Evolutionary conservation across 345 rosid species (phyloP), one percentile per base, ranked within the genome.

Genomic region (Ceriops zippeliana): DNA sequence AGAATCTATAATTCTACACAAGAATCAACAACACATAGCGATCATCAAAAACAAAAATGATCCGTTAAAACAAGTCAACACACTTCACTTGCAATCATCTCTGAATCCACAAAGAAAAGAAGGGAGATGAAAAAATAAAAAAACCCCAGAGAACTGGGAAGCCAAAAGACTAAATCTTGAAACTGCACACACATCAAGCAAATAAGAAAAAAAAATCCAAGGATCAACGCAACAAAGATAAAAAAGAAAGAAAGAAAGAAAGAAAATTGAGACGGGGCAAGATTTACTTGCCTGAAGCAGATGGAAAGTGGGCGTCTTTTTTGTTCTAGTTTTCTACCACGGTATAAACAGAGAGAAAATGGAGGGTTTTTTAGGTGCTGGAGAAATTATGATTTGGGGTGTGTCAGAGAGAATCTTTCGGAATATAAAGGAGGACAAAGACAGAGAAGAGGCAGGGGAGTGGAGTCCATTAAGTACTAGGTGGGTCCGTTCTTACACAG

Each of bases 381-480:
- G 46, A 27, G 72, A 66, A 63, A 60, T 30, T 59, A 63, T 61
- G 67, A 66, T 49, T 24, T 10, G 68, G 71, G 67, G 66, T 53
- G 19, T n/a, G 71, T 28, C 68, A 42, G 57, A 60, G 65, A 70
- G 70, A 66, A 66, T 76, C 65, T 69, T 65, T 30, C 16, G 65
- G 80, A 58, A 69, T 76, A 80, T 76, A 76, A 35, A 67, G 75
- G 70, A 69, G 58, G 58, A 61, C 53, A 62, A 9, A 9, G 28
- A 7, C 28, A 35, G 4, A 10, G 61, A 28, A 22, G 24, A 3
- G 42, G 27, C 58, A n/a, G 30, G 2, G 15, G 72, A 35, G 28
- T 21, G 72, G 74, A 21, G 52, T 59, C 70, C 69, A 56, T 63
- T 13, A 21, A 1, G 20, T 13, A 1, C 21, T 32, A 31, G 16